phyloP scores from a whole-genome alignment of 2,329 filamentous ascomycete genomes.

The Aspergillus quadricinctus region DNA sequence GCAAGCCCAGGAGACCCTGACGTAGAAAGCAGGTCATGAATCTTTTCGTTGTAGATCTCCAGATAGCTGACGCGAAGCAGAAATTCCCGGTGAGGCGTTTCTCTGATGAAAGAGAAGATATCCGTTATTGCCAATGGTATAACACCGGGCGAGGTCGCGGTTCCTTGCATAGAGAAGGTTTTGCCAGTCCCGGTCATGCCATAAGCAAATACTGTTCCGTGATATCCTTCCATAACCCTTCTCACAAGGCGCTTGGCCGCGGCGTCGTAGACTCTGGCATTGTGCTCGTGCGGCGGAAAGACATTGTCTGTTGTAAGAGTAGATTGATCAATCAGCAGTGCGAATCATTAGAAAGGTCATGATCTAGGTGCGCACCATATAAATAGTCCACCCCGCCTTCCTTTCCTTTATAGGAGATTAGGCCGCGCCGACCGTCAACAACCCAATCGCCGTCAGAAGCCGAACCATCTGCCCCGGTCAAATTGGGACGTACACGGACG shows the following conservation, averaged over 20 bases:
- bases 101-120: conserved; percentile 97
- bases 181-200: conserved; percentile 99
- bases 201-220: conserved; percentile 96
- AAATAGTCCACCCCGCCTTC: conserved; percentile 81
- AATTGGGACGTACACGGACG: conserved; percentile 85
- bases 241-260: conserved; percentile 90
- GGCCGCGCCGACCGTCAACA: conserved; percentile 76
- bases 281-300: conserved; percentile 89
- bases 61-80: conserved; percentile 93
- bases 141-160: conserved; percentile 88
- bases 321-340: conserved; percentile 15
- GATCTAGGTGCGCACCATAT: conserved; percentile 62
- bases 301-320: conserved; percentile 70
- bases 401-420: conserved; percentile 79
- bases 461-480: conserved; percentile 54
- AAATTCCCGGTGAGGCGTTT: conserved; percentile 92
- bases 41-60: conserved; percentile 98
- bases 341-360: neutral
- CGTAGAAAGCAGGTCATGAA: conserved; percentile 85
- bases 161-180: conserved; percentile 99
- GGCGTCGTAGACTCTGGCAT: conserved; percentile 90
- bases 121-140: conserved; percentile 97
- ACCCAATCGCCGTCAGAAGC: conserved; percentile 80
- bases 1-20: conserved; percentile 56
- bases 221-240: conserved; percentile 97